Evolutionary conservation across 352 stramenopile genomes (phyloP), one percentile per base, ranked within the genome.

Genomic region (Phytophthora niederhauseri): DNA sequence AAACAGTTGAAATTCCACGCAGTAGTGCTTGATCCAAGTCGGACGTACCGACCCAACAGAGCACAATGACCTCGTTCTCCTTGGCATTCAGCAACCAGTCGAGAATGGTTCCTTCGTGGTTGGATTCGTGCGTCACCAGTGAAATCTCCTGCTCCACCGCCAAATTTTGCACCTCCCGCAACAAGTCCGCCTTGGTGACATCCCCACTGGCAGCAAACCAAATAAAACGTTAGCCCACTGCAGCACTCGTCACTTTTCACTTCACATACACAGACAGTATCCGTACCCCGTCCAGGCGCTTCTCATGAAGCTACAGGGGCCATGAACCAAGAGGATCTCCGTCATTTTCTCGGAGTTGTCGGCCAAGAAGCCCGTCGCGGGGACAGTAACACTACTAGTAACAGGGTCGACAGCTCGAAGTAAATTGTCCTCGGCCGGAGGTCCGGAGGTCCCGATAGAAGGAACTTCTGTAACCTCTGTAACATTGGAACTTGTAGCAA

Each of bases 1-100:
- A 56, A 5, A 51, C 17, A 30, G 12, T 5, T 26, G 22, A 26
- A 2, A 67, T 48, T 48, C 5, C 38, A 19, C 38, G 30, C 30
- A 36, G 30, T 36, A 11, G 38, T 7, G 12, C 38, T 15, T 19
- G 8, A 30, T 15, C n/a, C n/a, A n/a, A n/a, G n/a, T n/a, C 5
- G 26, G 17, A 69, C 61, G 28, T 63, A 84, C 76, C 72, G 54
- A 78, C 80, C 77, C 77, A 87, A 34, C 68, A 76, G 24, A 87
- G 60, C 3, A 87, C 65, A 48, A 87, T 64, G 50, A 70, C 15
- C 43, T 70, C 61, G 53, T 51, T 68, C 38, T 60, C 53, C 20
- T 69, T 63, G 34, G 67, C 61, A 56, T 67, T 70, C 4, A 74
- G 43, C n/a, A 74, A 17, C 67, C 61, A 74, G 61, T 74, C 67